A percentile compares a stretch with the other conserved stretches of the same genome.
These are phyloP conservation scores for Ceratobasidium sp. DNA, from an alignment of 1,284 basidiomycete species.

Conservation along the genomic window DNA sequence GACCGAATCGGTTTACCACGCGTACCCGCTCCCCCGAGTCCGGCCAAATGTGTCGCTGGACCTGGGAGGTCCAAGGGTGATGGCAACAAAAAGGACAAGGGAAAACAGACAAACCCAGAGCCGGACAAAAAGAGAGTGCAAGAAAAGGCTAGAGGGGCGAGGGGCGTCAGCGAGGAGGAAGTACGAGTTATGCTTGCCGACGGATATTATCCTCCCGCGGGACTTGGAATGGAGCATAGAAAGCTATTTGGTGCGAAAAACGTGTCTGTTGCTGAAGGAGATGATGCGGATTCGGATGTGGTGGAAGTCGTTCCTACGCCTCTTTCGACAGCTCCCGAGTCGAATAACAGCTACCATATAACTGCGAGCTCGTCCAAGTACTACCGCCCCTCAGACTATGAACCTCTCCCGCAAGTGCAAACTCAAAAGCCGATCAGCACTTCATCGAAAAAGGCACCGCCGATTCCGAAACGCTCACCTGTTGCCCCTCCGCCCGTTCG, in stretches of 20 bases:
- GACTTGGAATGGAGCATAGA: neutral
- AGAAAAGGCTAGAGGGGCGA: neutral
- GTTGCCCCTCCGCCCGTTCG: constrained; percentile 8
- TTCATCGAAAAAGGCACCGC: neutral
- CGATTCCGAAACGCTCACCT: constrained; percentile 22
- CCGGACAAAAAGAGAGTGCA: neutral
- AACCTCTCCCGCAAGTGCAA: neutral
- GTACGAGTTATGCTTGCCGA: constrained; percentile 12
- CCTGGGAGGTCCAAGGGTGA: neutral
- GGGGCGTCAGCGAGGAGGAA: constrained; percentile 21
- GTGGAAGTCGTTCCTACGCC: neutral
- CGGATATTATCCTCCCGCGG: constrained; percentile 10
- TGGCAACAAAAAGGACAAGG: neutral
- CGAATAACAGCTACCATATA: neutral
- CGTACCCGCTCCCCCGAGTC: neutral
- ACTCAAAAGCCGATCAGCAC: neutral
- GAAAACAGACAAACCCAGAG: neutral
- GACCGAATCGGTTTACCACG: constrained; percentile 17
- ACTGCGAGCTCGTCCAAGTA: neutral
- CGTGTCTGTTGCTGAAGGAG: neutral
- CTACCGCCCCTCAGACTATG: neutral
- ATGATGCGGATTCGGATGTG: neutral
- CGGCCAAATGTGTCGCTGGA: neutral
- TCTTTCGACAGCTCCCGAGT: neutral
- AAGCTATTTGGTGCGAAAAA: constrained; percentile 20